phyloP scores from a whole-genome alignment of 2,329 filamentous ascomycete species.

The Hymenoscyphus occultus region DNA sequence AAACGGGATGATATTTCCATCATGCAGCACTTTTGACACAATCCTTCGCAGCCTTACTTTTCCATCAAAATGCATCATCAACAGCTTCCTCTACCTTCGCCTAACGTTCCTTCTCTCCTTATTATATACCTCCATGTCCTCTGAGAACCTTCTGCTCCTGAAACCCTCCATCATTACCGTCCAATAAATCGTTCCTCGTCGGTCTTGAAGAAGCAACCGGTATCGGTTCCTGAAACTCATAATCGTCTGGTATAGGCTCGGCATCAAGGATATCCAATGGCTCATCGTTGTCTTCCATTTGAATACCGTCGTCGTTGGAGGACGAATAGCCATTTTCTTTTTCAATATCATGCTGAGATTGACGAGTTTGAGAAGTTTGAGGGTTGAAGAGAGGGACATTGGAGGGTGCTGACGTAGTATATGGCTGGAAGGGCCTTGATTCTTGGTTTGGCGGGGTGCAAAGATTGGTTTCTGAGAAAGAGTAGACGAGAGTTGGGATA shows the following conservation, averaged over 20 bases:
- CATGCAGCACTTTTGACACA: too few species aligned
- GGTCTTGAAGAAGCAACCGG: background rate
- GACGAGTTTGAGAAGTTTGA: background rate
- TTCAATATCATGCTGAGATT: background rate
- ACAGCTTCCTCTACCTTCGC: background rate
- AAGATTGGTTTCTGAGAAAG: background rate
- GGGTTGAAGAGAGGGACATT: background rate
- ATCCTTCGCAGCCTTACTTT: background rate
- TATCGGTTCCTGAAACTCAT: background rate
- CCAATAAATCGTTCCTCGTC: background rate
- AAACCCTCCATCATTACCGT: background rate
- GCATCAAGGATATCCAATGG: background rate
- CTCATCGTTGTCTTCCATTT: constrained; percentile 15
- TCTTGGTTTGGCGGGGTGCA: background rate
- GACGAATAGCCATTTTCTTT: constrained; percentile 8
- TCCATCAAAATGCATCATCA: background rate
- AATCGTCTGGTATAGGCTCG: constrained; percentile 5
- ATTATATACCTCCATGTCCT: background rate
- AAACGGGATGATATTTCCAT: too few species aligned
- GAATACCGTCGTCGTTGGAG: constrained; percentile 11
- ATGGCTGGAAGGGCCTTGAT: background rate
- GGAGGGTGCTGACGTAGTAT: background rate
- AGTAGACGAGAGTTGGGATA: background rate
- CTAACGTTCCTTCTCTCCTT: background rate
- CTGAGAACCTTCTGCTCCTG: background rate